Conservation (phyloP, 805 yeast species). For the Myxozyma nipponensis region DNA sequence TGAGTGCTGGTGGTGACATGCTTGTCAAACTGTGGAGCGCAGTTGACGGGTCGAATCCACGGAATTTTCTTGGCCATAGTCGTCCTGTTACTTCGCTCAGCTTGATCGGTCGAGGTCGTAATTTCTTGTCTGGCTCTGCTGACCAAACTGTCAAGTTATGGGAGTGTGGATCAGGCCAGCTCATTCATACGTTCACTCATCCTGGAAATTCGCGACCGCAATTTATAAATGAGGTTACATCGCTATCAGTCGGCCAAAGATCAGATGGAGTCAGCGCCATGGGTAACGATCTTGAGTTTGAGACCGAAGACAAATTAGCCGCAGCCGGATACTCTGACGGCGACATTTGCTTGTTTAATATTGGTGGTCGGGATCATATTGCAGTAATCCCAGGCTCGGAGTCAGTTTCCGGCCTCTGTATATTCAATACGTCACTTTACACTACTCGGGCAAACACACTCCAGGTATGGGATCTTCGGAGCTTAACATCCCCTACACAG, state of each 20-base stretch:
- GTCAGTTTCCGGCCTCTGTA: constrained; percentile 1
- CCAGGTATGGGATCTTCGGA: constrained; percentile 19
- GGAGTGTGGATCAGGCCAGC: constrained; percentile 49
- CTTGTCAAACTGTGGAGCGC: constrained; percentile 60
- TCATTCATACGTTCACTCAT: constrained; percentile 41
- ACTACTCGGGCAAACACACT: constrained; percentile 8
- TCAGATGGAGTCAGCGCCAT: constrained; percentile 30
- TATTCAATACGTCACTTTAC: constrained; percentile 1
- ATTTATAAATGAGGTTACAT: constrained; percentile 8
- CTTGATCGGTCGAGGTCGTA: constrained; percentile 63
- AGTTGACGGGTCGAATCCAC: constrained; percentile 45
- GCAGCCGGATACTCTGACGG: constrained; percentile 41
- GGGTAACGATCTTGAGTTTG: constrained; percentile 43
- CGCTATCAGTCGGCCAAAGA: constrained; percentile 29
- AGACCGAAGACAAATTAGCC: constrained; percentile 41
- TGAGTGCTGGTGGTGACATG: constrained; percentile 59
- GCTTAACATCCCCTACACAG: constrained; percentile 5
- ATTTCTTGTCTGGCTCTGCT: constrained; percentile 44
- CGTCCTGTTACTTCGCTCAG: constrained; percentile 47
- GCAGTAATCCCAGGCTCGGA: background rate
- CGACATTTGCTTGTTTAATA: constrained; percentile 13
- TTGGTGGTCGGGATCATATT: constrained; percentile 10
- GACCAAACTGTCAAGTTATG: constrained; percentile 57
- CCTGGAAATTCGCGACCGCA: constrained; percentile 1
- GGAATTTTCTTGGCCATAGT: constrained; percentile 52